Base-by-base conservation (phyloP, 192 early-diverging fungal genomes). In the Backusella sp. region DNA sequence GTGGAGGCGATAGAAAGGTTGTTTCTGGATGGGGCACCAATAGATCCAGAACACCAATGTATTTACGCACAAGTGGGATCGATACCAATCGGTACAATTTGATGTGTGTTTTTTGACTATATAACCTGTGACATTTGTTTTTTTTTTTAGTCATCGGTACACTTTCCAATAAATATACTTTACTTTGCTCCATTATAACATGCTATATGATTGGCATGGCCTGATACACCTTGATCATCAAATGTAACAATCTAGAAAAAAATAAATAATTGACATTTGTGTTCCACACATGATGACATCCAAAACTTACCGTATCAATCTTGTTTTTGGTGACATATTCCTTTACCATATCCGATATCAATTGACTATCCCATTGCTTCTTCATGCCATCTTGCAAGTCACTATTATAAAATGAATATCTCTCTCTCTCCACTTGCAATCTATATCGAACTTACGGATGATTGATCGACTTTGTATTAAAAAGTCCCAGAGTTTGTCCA, bases 161-260 rank as follows among this genome's bases (percentile, higher is more conserved):
- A n/a, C n/a, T n/a, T n/a, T n/a, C n/a, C n/a, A n/a, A n/a, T n/a
- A n/a, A n/a, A n/a, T n/a, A 32, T 32, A 32, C 2, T 76, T 81
- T 84, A 87, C 86, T 81, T 89, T 36, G 84, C 84, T 59, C 95
- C 97, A 73, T 90, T 84, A 76, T 91, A 95, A 21, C 89, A 83
- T 8, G 96, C 91, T 65, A 91, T 86, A 78, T 99, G 97, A 82
- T 99, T 99, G 44, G 86, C 82, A 74, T 99, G 97, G 0, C 93
- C 94, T n/a, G 94, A 96, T 41, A 99, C 88, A 1, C 97, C 97
- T 28, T 87, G 78, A 8, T 86, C 78, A 81, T 99, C 97, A 86
- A 98, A 99, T 0, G 97, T 99, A 26, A 97, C 88, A 23, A 97
- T 87, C 88, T 89, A 68, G 36, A 37, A 15, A 42, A n/a, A 39